These are phyloP conservation scores for Flammula alnicola DNA, from an alignment of 1,284 basidiomycete genomes.

Conservation along the genomic window DNA sequence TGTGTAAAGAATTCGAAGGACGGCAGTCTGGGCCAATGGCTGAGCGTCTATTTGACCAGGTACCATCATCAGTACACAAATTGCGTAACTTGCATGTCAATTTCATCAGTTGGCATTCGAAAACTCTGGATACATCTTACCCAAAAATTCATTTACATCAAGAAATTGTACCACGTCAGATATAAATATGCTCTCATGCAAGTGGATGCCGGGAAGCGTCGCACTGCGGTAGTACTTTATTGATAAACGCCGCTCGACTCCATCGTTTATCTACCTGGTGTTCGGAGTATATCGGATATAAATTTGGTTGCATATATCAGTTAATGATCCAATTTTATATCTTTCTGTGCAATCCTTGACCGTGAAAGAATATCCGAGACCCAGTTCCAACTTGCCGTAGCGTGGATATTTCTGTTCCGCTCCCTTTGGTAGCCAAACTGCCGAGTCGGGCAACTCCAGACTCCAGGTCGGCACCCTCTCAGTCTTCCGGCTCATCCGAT, in stretches of 20 bases:
- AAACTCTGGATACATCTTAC: no score
- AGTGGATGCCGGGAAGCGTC: conserved; percentile 3
- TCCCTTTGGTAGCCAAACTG: no score
- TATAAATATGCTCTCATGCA: not conserved
- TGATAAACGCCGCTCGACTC: conserved; percentile 12
- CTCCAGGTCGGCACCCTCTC: not conserved
- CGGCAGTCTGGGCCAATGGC: not conserved
- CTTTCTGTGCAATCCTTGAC: not conserved
- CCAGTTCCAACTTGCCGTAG: no score
- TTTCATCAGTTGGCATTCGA: no score
- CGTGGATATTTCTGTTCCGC: no score
- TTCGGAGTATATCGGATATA: not conserved
- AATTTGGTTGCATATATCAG: not conserved
- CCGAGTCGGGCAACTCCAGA: conserved; percentile 3
- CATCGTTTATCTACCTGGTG: no score
- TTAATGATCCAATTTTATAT: no score
- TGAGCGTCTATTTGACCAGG: conserved; percentile 3
- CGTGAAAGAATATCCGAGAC: not conserved
- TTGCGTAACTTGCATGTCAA: no score
- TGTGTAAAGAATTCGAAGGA: no score
- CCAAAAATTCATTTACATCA: not conserved
- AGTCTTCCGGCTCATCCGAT: not conserved
- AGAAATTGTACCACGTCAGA: not conserved
- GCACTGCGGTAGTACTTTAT: no score
- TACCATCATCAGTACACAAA: no score